A percentile compares a stretch with the other conserved stretches of the same genome.
phyloP scores from a whole-genome alignment of 2,329 filamentous ascomycete species.

The Penicillium nordicum region DNA sequence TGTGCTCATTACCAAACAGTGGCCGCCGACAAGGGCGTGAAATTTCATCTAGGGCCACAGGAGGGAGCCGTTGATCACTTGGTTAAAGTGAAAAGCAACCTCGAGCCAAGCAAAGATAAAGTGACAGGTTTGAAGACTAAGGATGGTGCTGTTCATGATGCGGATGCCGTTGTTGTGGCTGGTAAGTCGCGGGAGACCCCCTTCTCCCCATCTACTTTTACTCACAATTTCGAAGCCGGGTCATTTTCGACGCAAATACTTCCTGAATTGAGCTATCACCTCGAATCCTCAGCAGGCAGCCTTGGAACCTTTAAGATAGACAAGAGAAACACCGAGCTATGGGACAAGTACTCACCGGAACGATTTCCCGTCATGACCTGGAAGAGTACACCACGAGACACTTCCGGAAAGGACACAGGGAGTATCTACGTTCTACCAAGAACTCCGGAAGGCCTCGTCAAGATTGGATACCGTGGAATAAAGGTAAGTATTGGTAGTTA shows the following conservation, averaged over 20 bases:
- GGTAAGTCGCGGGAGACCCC: slow-evolving; percentile 15
- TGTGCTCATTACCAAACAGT: slow-evolving; percentile 16
- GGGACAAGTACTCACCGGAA: slow-evolving; percentile 35
- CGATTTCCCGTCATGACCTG: slow-evolving; percentile 34
- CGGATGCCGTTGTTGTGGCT: slow-evolving; percentile 25
- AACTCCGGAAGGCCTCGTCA: slow-evolving; percentile 26
- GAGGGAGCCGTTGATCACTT: slow-evolving; percentile 23
- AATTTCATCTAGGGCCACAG: slow-evolving; percentile 26
- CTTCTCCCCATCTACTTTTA: background rate
- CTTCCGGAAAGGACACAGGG: slow-evolving; percentile 29
- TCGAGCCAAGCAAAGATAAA: slow-evolving; percentile 5
- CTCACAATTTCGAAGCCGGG: slow-evolving; percentile 22
- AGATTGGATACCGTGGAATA: slow-evolving; percentile 30
- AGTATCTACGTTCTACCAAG: slow-evolving; percentile 31
- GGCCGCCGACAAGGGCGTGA: slow-evolving; percentile 24
- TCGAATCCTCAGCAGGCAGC: slow-evolving; percentile 32
- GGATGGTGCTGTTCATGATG: slow-evolving; percentile 17
- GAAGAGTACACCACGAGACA: slow-evolving; percentile 29
- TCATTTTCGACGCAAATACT: slow-evolving; percentile 34
- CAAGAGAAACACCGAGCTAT: slow-evolving; percentile 18
- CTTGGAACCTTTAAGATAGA: slow-evolving; percentile 30
- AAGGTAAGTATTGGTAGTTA: slow-evolving; percentile 15
- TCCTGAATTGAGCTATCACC: slow-evolving; percentile 27
- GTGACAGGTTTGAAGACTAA: slow-evolving; percentile 20
- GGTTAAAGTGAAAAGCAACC: slow-evolving; percentile 13